Percentiles rank a stretch among this genome's conserved stretches.
Conservation (phyloP, 768 basidiomycete species). For the Postia placenta region DNA sequence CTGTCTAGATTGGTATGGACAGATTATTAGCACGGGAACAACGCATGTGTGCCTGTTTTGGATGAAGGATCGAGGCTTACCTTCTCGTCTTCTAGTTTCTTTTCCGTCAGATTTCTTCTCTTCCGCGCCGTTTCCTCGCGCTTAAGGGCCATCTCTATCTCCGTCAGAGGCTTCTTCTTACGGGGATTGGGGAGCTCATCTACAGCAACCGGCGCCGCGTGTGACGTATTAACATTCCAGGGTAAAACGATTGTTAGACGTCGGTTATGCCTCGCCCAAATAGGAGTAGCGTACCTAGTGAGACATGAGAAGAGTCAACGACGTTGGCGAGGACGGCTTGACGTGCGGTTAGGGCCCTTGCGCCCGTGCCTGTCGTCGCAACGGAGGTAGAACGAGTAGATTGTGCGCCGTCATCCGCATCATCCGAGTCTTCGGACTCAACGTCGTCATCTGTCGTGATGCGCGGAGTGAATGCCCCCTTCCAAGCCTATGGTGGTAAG, state of each 20-base stretch:
- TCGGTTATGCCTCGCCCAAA: background rate
- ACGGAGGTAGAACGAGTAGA: slow-evolving; percentile 24
- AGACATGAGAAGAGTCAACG: slow-evolving; percentile 63
- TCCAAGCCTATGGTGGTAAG: background rate
- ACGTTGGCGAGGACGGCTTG: slow-evolving; percentile 71
- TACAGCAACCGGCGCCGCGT: slow-evolving; percentile 1
- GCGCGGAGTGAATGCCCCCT: background rate
- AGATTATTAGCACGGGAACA: too few species aligned
- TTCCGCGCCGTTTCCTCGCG: slow-evolving; percentile 81
- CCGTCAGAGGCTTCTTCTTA: slow-evolving; percentile 65
- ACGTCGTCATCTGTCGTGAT: slow-evolving; percentile 29
- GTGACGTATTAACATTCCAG: background rate
- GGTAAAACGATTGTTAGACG: too few species aligned
- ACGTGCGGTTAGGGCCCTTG: slow-evolving; percentile 35
- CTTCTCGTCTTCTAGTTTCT: slow-evolving; percentile 84
- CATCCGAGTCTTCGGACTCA: slow-evolving; percentile 42
- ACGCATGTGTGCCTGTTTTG: background rate
- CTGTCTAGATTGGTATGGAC: slow-evolving; percentile 63
- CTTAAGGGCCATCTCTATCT: slow-evolving; percentile 65
- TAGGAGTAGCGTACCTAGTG: slow-evolving; percentile 37
- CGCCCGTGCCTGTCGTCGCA: slow-evolving; percentile 18
- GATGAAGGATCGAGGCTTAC: slow-evolving; percentile 26
- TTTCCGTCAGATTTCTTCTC: slow-evolving; percentile 73
- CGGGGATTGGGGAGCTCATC: slow-evolving; percentile 30
- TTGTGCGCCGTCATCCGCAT: slow-evolving; percentile 22